Conservation (phyloP, 768 basidiomycete species). For the Mycena crocata region DNA sequence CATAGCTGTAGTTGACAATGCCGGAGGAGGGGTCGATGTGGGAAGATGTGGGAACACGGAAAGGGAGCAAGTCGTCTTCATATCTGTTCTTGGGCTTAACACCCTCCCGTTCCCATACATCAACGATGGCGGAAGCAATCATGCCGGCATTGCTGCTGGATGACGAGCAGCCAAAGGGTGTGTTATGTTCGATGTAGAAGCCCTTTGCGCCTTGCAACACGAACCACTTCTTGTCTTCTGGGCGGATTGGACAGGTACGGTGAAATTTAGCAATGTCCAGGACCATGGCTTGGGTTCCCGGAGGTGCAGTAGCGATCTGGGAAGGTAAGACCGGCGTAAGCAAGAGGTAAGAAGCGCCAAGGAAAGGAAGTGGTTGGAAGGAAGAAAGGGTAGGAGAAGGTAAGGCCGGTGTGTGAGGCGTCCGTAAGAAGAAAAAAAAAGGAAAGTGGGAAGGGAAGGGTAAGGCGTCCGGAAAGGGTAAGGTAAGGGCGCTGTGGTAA, state of each 20-base stretch:
- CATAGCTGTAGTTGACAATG: not conserved
- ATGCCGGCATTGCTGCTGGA: conserved; percentile 47
- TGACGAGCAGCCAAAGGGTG: conserved; percentile 43
- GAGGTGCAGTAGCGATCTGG: conserved; percentile 17
- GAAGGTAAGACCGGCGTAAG: conserved; percentile 8
- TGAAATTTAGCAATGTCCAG: conserved; percentile 49
- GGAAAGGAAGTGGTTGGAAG: too few species aligned
- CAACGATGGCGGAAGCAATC: conserved; percentile 40
- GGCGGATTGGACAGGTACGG: conserved; percentile 45
- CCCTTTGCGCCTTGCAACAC: conserved; percentile 38
- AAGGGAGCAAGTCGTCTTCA: conserved; percentile 46
- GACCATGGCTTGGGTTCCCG: conserved; percentile 10
- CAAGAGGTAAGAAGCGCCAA: too few species aligned
- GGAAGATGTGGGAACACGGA: conserved; percentile 23
- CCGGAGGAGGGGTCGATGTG: not conserved
- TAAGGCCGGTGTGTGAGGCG: too few species aligned
- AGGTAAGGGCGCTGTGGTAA: not conserved
- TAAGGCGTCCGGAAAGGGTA: not conserved
- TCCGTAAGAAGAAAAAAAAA: conserved; percentile 5
- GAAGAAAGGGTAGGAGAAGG: not conserved
- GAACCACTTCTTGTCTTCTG: conserved; percentile 48
- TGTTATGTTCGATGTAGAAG: conserved; percentile 1
- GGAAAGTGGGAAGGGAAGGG: too few species aligned
- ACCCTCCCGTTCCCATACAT: conserved; percentile 43
- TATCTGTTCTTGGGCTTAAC: conserved; percentile 37